phyloP scores from a whole-genome alignment of 1,284 basidiomycete genomes.

The Stereum hirsutum region DNA sequence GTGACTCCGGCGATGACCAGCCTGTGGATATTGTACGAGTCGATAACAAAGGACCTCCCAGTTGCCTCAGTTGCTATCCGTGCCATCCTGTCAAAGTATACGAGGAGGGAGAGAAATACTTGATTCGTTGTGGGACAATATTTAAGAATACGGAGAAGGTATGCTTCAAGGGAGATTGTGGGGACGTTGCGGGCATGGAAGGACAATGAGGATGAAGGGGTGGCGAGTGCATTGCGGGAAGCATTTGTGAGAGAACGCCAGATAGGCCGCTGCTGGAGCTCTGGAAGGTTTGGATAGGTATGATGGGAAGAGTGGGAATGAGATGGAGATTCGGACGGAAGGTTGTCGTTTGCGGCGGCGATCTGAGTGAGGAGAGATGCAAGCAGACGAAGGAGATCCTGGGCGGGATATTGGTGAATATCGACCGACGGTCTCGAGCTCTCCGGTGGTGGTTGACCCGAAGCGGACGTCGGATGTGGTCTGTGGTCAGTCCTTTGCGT shows the following conservation, averaged over 20 bases:
- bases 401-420: constrained; percentile 56
- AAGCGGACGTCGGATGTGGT: constrained; percentile 8
- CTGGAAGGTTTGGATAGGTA: constrained; percentile 17
- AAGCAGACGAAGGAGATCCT: constrained; percentile 79
- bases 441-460: too few relatives aligned
- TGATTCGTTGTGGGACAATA: constrained; percentile 99
- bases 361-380: constrained; percentile 88
- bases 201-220: constrained; percentile 77
- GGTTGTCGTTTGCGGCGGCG: constrained; percentile 81
- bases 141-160: constrained; percentile 91
- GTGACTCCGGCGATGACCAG: constrained; percentile 96
- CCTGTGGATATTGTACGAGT: constrained; percentile 93
- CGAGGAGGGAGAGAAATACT: constrained; percentile 89
- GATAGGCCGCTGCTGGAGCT: constrained; percentile 30
- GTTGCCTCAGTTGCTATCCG: constrained; percentile 59
- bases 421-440: constrained; percentile 42
- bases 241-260: constrained; percentile 72
- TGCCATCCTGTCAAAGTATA: constrained; percentile 94
- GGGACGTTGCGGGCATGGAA: constrained; percentile 32
- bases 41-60: constrained; percentile 82
- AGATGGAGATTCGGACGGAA: constrained; percentile 20
- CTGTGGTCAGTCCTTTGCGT: constrained; percentile 14
- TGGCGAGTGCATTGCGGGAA: constrained; percentile 67
- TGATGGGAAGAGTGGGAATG: constrained; percentile 1
- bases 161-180: constrained; percentile 69